Conservation (phyloP, 179 eudicot species). For the Pouteria campechiana region DNA sequence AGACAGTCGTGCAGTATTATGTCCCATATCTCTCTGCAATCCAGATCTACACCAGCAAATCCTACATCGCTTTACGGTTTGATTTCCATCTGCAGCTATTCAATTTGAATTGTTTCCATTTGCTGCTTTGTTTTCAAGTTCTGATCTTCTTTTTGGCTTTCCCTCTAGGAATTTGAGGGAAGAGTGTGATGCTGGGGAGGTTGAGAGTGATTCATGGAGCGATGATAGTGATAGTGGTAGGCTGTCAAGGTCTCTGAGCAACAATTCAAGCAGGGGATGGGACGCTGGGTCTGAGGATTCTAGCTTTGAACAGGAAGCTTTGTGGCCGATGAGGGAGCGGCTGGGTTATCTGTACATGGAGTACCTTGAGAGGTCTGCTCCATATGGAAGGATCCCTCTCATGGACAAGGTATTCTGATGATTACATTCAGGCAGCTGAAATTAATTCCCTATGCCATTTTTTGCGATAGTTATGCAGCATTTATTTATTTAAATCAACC, state of each 20-base stretch:
- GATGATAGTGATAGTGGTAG: constrained; percentile 6
- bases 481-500: not conserved
- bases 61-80: constrained; percentile 36
- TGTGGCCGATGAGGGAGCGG: not conserved
- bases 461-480: not conserved
- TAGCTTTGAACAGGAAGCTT: not conserved
- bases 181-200: not conserved
- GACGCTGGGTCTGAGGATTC: constrained; percentile 3
- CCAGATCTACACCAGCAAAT: constrained; percentile 70
- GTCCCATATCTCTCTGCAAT: constrained; percentile 93
- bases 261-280: constrained; percentile 5
- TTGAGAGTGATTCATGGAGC: constrained; percentile 2
- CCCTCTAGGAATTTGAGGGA: not conserved
- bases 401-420: constrained; percentile 4
- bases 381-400: constrained; percentile 11
- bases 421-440: no score
- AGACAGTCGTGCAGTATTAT: constrained; percentile 77
- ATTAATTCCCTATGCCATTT: not conserved
- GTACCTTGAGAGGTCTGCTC: constrained; percentile 4
- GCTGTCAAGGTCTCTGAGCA: constrained; percentile 7
- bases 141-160: not conserved
- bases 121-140: not conserved
- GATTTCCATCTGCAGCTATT: not conserved
- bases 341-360: constrained; percentile 8
- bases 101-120: not conserved